phyloP scores from a whole-genome alignment of 169 alveolate genomes.

The Babesia bovis region DNA sequence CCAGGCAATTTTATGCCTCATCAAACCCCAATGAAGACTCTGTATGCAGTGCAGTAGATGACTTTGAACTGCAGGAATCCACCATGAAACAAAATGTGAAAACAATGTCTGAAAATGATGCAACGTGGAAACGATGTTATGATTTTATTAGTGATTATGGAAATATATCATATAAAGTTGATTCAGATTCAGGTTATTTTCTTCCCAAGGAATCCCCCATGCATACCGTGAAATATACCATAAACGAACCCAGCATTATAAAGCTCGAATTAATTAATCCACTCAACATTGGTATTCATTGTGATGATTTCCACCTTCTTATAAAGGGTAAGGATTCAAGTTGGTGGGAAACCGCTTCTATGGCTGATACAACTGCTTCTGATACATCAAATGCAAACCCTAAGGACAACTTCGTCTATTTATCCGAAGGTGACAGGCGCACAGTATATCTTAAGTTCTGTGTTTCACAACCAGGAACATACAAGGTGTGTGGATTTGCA shows the following conservation, averaged over 20 bases:
- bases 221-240: not conserved
- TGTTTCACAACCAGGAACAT: slow-evolving; percentile 16
- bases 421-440: slow-evolving; percentile 38
- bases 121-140: slow-evolving; percentile 16
- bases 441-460: slow-evolving; percentile 31
- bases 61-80: slow-evolving; percentile 20
- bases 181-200: slow-evolving; percentile 17
- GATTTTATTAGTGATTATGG: slow-evolving; percentile 31
- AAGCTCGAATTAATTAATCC: slow-evolving; percentile 49
- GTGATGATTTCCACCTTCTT: slow-evolving; percentile 54
- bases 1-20: not conserved
- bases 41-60: slow-evolving; percentile 18
- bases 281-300: slow-evolving; percentile 42
- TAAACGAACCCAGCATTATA: not conserved
- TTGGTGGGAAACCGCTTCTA: slow-evolving; percentile 35
- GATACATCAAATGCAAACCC: slow-evolving; percentile 1
- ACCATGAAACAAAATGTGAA: slow-evolving; percentile 9
- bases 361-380: not conserved
- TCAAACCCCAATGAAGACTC: not conserved
- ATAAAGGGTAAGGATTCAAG: slow-evolving; percentile 2
- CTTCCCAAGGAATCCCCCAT: slow-evolving; percentile 13
- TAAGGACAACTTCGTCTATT: slow-evolving; percentile 20
- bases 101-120: slow-evolving; percentile 6
- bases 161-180: slow-evolving; percentile 25
- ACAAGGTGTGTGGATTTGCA: slow-evolving; percentile 32